Conservation (phyloP, 1,284 basidiomycete species). For the Ceratobasidium theobromae region DNA sequence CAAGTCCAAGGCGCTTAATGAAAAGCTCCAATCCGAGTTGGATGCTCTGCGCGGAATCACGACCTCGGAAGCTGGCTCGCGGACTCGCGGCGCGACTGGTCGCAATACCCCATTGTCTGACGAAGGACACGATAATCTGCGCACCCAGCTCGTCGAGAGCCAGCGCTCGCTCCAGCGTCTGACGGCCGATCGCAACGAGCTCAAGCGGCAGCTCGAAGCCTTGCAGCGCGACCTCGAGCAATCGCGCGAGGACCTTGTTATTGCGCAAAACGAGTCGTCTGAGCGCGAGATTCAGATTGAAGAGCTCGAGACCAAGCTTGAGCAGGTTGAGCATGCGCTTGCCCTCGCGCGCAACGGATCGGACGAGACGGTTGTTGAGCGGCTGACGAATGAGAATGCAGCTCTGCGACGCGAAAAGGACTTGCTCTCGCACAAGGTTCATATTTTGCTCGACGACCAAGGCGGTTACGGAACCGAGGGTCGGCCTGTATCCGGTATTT, state of each 20-base stretch:
- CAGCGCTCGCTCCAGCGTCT: slow-evolving; percentile 72
- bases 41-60: slow-evolving; percentile 63
- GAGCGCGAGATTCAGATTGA: slow-evolving; percentile 73
- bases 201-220: slow-evolving; percentile 70
- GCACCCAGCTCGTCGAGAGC: slow-evolving; percentile 65
- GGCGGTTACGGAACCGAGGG: slow-evolving; percentile 57
- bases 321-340: slow-evolving; percentile 73
- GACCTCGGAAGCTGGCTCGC: slow-evolving; percentile 57
- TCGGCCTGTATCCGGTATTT: slow-evolving; percentile 63
- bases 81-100: slow-evolving; percentile 68
- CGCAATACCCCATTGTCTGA: slow-evolving; percentile 75
- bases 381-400: slow-evolving; percentile 74
- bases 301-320: slow-evolving; percentile 77
- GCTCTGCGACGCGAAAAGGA: slow-evolving; percentile 79
- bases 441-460: slow-evolving; percentile 80
- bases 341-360: slow-evolving; percentile 72
- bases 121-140: slow-evolving; percentile 59
- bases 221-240: slow-evolving; percentile 73
- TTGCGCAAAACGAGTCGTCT: slow-evolving; percentile 72
- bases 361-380: slow-evolving; percentile 69
- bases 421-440: slow-evolving; percentile 81
- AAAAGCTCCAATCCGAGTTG: slow-evolving; percentile 76
- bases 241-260: slow-evolving; percentile 71
- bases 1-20: slow-evolving; percentile 83
- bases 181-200: slow-evolving; percentile 70